These are phyloP conservation scores for Cladosporium halotolerans DNA, from an alignment of 2,329 filamentous ascomycete genomes.

Conservation along the genomic window DNA sequence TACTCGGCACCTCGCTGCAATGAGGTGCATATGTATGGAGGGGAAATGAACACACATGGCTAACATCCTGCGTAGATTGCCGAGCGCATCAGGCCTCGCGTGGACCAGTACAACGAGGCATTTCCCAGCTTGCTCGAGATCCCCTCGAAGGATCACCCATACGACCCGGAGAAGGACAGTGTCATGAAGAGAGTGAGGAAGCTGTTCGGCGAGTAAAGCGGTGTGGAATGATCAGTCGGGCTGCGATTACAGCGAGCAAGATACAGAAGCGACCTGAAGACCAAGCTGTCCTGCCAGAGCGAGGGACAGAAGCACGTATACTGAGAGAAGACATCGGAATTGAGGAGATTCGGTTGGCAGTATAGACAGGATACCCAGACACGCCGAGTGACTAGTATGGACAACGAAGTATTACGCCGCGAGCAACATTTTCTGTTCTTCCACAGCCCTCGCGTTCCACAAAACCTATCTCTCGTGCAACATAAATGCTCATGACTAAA, in stretches of 20 bases:
- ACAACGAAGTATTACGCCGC: slow-evolving; percentile 1
- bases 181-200: slow-evolving; percentile 81
- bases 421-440: not conserved
- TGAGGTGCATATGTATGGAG: not conserved
- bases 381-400: slow-evolving; percentile 2
- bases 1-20: slow-evolving; percentile 1
- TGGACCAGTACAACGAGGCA: slow-evolving; percentile 87
- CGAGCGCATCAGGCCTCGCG: slow-evolving; percentile 81
- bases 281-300: not conserved
- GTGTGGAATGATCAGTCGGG: not conserved
- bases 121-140: slow-evolving; percentile 97
- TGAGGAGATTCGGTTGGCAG: not conserved
- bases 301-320: not conserved
- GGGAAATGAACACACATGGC: not conserved
- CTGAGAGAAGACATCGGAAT: not conserved
- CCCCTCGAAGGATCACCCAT: slow-evolving; percentile 96
- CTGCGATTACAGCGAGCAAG: no score
- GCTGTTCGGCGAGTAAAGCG: slow-evolving; percentile 59
- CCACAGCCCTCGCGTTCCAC: slow-evolving; percentile 2
- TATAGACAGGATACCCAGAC: slow-evolving; percentile 15
- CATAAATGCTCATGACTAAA: slow-evolving; percentile 10
- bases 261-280: no score
- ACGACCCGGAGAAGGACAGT: slow-evolving; percentile 98
- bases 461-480: not conserved
- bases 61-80: slow-evolving; percentile 59